These are phyloP conservation scores for Rhodotorula sp. DNA, from an alignment of 1,284 basidiomycete species.

Conservation along the genomic window DNA sequence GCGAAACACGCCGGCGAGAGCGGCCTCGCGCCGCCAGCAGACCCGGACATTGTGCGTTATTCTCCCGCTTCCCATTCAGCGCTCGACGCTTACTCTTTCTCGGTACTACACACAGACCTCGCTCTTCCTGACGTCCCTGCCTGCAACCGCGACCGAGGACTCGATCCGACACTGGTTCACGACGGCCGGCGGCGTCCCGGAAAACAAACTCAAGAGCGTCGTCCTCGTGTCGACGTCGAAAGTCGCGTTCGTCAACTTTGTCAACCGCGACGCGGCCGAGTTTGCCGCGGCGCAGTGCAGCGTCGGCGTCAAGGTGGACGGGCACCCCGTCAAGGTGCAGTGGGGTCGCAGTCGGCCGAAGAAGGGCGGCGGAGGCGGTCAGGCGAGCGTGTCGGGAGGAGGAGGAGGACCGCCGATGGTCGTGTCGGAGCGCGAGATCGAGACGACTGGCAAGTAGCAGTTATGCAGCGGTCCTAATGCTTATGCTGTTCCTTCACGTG, in stretches of 20 bases:
- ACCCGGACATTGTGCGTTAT: slow-evolving; percentile 70
- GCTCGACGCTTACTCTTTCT: background rate
- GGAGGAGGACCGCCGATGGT: background rate
- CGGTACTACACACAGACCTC: slow-evolving; percentile 63
- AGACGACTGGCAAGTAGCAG: slow-evolving; percentile 21
- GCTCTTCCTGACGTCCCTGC: slow-evolving; percentile 82
- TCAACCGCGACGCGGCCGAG: slow-evolving; percentile 74
- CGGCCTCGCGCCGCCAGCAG: slow-evolving; percentile 85
- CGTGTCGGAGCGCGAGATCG: slow-evolving; percentile 23
- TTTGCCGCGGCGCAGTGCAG: slow-evolving; percentile 80
- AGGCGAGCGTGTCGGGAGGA: background rate
- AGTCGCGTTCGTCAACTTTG: slow-evolving; percentile 96
- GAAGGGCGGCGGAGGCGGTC: slow-evolving; percentile 18
- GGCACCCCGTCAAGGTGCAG: slow-evolving; percentile 69
- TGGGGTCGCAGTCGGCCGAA: slow-evolving; percentile 66
- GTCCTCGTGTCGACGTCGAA: slow-evolving; percentile 82
- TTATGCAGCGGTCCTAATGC: background rate
- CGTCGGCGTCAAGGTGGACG: slow-evolving; percentile 79
- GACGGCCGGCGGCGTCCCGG: slow-evolving; percentile 63
- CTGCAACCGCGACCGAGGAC: slow-evolving; percentile 68
- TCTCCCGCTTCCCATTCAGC: background rate
- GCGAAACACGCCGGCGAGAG: slow-evolving; percentile 67
- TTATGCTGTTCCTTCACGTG: background rate
- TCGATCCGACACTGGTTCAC: slow-evolving; percentile 73
- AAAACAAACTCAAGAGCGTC: slow-evolving; percentile 72